Percentiles rank a stretch among this genome's conserved stretches.
Conservation (phyloP, 768 basidiomycete species). For the Tricholoma hemisulphureum region DNA sequence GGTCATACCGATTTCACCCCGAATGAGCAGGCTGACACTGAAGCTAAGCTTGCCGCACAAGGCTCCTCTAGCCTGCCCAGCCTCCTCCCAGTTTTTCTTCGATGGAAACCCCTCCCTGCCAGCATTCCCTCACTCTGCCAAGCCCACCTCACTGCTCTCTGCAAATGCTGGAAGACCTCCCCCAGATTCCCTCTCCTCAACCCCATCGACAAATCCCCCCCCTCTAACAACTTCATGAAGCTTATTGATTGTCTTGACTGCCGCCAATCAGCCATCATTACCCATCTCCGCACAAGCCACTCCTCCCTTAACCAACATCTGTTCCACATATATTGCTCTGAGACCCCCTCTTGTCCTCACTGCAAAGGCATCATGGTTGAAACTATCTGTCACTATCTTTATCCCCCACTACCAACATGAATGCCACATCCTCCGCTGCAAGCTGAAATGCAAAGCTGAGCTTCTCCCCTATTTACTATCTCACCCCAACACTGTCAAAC, state of each 20-base stretch:
- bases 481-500: background rate
- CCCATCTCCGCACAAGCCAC: constrained; percentile 34
- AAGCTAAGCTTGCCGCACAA: constrained; percentile 8
- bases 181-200: constrained; percentile 1
- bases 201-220: constrained; percentile 8
- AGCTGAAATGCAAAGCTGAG: constrained; percentile 11
- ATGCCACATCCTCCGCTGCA: background rate
- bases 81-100: constrained; percentile 4
- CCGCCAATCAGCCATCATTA: constrained; percentile 16
- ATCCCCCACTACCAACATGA: constrained; percentile 5
- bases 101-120: constrained; percentile 4
- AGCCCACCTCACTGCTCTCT: background rate
- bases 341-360: constrained; percentile 17
- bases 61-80: background rate
- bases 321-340: constrained; percentile 9
- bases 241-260: background rate
- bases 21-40: constrained; percentile 9
- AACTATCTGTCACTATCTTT: constrained; percentile 4
- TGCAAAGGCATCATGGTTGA: constrained; percentile 11
- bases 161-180: constrained; percentile 9
- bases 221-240: constrained; percentile 8
- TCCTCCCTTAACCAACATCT: constrained; percentile 31
- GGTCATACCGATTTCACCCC: constrained; percentile 9
- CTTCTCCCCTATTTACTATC: background rate
- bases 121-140: constrained; percentile 17